These are phyloP conservation scores for Citrus inodora DNA, from an alignment of 345 rosid genomes.

Conservation along the genomic window DNA sequence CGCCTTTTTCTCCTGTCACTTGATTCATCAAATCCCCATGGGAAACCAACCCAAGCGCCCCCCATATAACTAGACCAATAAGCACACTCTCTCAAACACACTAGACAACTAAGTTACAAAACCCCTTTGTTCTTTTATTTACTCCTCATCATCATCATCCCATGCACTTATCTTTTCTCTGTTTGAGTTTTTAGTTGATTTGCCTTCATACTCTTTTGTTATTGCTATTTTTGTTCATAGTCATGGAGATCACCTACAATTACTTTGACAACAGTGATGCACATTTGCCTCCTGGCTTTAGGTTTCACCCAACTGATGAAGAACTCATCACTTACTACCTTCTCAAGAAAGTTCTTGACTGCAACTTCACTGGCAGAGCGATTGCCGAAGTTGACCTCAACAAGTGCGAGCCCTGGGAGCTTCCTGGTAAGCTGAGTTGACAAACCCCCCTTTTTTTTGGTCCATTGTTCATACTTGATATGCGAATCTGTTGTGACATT, in stretches of 20 bases:
- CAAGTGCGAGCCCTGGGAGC: conserved; percentile 98
- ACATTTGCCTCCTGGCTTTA: conserved; percentile 81
- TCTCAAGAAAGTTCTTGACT: conserved; percentile 73
- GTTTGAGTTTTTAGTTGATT: not conserved
- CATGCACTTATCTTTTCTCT: not conserved
- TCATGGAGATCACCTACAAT: conserved; percentile 47
- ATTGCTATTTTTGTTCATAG: conserved; percentile 31
- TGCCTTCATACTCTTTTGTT: not conserved
- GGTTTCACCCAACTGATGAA: conserved; percentile 95
- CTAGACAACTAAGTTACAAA: not conserved
- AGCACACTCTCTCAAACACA: not conserved
- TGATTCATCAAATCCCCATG: conserved; percentile 50
- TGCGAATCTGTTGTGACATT: too few species aligned
- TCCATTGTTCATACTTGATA: not conserved
- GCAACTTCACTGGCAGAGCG: conserved; percentile 67
- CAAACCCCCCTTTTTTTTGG: too few species aligned
- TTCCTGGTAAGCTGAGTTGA: conserved; percentile 53
- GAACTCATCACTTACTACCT: conserved; percentile 91
- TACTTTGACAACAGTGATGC: conserved; percentile 41
- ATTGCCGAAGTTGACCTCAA: conserved; percentile 89
- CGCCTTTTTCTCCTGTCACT: conserved; percentile 14
- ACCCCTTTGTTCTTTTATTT: not conserved
- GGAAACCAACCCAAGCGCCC: conserved; percentile 1
- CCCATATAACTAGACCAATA: not conserved
- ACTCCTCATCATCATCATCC: not conserved